phyloP scores from a whole-genome alignment of 768 basidiomycete species.

The Artomyces pyxidatus region DNA sequence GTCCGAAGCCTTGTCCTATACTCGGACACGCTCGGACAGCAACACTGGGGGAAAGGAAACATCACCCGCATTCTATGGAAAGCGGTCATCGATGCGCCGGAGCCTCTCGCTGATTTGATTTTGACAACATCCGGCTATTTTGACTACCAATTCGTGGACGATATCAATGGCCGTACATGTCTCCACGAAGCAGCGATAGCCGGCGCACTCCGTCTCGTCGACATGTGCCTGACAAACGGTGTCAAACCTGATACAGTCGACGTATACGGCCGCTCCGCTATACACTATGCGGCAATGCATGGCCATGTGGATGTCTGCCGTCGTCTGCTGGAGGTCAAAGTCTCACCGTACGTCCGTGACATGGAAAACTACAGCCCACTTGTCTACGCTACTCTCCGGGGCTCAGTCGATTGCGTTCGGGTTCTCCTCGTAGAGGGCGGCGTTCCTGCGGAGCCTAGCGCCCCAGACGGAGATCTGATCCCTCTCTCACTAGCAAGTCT shows the following conservation, averaged over 20 bases:
- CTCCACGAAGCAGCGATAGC: conserved; percentile 90
- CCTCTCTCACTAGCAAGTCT: conserved; percentile 90
- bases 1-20: conserved; percentile 64
- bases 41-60: conserved; percentile 52
- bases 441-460: conserved; percentile 51
- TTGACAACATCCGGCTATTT: conserved; percentile 62
- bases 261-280: conserved; percentile 84
- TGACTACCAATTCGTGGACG: conserved; percentile 89
- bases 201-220: conserved; percentile 68
- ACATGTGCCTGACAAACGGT: conserved; percentile 68
- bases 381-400: conserved; percentile 86
- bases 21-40: conserved; percentile 58
- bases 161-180: conserved; percentile 93
- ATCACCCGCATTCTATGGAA: conserved; percentile 95
- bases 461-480: conserved; percentile 59
- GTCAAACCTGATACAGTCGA: conserved; percentile 71
- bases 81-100: conserved; percentile 73
- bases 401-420: conserved; percentile 73
- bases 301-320: conserved; percentile 73
- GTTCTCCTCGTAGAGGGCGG: conserved; percentile 72
- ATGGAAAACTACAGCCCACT: conserved; percentile 93
- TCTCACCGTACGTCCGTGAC: conserved; percentile 67
- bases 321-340: conserved; percentile 60
- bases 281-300: conserved; percentile 96
- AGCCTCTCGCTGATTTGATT: conserved; percentile 66